Conservation (phyloP, 805 yeast species). For the Saccharomycopsis lassenensis region DNA sequence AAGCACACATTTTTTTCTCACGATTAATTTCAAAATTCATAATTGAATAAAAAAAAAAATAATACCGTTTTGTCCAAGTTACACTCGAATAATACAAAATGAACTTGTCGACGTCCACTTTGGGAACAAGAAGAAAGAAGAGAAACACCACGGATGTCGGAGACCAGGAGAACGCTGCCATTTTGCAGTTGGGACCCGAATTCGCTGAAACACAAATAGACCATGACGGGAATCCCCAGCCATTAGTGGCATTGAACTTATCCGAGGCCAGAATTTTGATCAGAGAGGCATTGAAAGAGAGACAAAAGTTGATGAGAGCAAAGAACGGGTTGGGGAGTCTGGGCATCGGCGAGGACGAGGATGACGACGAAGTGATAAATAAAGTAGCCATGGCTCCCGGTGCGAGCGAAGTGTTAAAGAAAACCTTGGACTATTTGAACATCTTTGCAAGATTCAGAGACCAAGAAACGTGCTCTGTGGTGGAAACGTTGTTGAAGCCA, state of each 20-base stretch:
- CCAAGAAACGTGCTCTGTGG: constrained; percentile 87
- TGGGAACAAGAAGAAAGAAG: constrained; percentile 61
- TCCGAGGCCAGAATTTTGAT: constrained; percentile 86
- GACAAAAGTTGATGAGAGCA: constrained; percentile 43
- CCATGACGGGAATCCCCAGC: constrained; percentile 68
- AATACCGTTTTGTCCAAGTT: no score
- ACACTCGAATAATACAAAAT: no score
- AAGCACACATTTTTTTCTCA: no score
- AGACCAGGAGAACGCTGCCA: constrained; percentile 89
- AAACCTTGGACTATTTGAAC: constrained; percentile 78
- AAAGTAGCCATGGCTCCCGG: constrained; percentile 51
- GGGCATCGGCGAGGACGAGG: constrained; percentile 22
- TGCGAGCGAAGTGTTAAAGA: constrained; percentile 80
- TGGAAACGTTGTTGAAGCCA: constrained; percentile 68
- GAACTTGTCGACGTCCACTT: constrained; percentile 85
- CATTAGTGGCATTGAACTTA: constrained; percentile 73
- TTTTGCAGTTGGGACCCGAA: constrained; percentile 84
- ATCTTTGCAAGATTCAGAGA: constrained; percentile 86
- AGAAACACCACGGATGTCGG: constrained; percentile 43
- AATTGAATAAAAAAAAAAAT: no score
- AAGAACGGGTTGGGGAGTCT: constrained; percentile 26
- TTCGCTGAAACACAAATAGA: constrained; percentile 72
- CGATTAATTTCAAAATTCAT: no score
- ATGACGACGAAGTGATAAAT: constrained; percentile 26
- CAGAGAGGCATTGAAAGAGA: constrained; percentile 77